Evolutionary conservation across 2,329 filamentous ascomycete species (phyloP), one percentile per base, ranked within the genome.

Genomic region (Beauveria bassiana): DNA sequence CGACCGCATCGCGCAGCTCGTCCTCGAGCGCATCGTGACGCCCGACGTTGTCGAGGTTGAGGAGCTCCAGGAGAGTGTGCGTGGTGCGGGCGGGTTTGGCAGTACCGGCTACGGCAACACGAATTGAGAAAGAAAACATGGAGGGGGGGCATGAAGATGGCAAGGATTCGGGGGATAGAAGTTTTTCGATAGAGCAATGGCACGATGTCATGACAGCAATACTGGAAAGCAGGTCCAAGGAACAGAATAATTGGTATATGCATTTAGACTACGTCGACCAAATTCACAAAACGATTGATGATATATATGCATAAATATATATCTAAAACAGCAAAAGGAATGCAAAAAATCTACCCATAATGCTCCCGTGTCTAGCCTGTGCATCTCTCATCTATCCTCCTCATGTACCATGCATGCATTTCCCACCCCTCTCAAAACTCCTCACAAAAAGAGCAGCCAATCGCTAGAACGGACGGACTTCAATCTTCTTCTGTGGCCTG

Each of bases 21-120:
- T 99, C 66, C 79, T 99, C 61, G 95, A 99, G 82, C 86, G 91
- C 74, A 97, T 98, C 71, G 93, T 90, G 71, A 98, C 93, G 31
- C 93, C 95, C 2, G 91, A 96, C 52, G 89, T 99, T 6, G 77
- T 89, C n/a, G 92, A 96, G 70, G 93, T 98, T 2, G 80, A 90
- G 69, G 85, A 93, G 77, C 81, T 99, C 62, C 91, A 93, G 70
- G 91, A 92, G 78, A 98, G 91, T 70, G 91, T 96, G 12, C 82
- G 95, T 47, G 95, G 95, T 28, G 91, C 87, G 0, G 93, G 93
- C 28, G 95, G 93, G 1, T 96, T 96, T 71, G 93, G 93, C 59
- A 96, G 91, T 75, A 96, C 93, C 40, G 93, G 92, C 22, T 54
- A 54, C 26, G 28, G 14, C 58, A 56, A 46, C 12, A 9, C n/a